Evolutionary conservation across 148 eudicot species (phyloP), one percentile per base, ranked within the genome.

Genomic region (Limonium bicolor): DNA sequence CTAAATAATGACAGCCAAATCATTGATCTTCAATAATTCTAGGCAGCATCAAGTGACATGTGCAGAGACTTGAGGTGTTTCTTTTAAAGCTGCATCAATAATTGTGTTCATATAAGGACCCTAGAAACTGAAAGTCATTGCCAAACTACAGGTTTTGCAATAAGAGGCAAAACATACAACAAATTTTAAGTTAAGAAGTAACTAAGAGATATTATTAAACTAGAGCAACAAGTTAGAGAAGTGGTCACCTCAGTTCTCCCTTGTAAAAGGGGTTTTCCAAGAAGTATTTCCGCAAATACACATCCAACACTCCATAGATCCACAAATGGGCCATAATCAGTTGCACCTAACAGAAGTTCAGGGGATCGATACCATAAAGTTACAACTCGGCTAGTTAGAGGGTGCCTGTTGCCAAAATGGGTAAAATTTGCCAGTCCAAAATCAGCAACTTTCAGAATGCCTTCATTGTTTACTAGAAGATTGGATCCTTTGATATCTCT

Each of bases 201-300:
- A n/a, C n/a, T n/a, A n/a, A n/a, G n/a, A n/a, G n/a, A n/a, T n/a
- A n/a, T n/a, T n/a, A n/a, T n/a, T n/a, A n/a, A n/a, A n/a, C n/a
- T n/a, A n/a, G n/a, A n/a, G n/a, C n/a, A n/a, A n/a, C n/a, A n/a
- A n/a, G n/a, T n/a, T n/a, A n/a, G n/a, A n/a, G n/a, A n/a, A n/a
- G n/a, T n/a, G n/a, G n/a, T n/a, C 60, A 87, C 96, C 96, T 87
- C 96, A n/a, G 94, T 87, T 74, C 86, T 71, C 24, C 96, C 96
- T 54, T 82, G 82, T 45, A 87, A 75, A 50, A 87, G 65, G 28
- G 96, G 96, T 55, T 56, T 74, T 21, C 86, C 82, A 28, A 65
- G 59, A 17, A 87, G 74, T 65, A 87, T 60, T 52, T 87, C 96
- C 4, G 85, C 88, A 72, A 87, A 74, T 33, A 82, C 73, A 70